Evolutionary conservation across 192 early-diverging fungal species (phyloP).

Genomic region (Endogone sp.): DNA sequence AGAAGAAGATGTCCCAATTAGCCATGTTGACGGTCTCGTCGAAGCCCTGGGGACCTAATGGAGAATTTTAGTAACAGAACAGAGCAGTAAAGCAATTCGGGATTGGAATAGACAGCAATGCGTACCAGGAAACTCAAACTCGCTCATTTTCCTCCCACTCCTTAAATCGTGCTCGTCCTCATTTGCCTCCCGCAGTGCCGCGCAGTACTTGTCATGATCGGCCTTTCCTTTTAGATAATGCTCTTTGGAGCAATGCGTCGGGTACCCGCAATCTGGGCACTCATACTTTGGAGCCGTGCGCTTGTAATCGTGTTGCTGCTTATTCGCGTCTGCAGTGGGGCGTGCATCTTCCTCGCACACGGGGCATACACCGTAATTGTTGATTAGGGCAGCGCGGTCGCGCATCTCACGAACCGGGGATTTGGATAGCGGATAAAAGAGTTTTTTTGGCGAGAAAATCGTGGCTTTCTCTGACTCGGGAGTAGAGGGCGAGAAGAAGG

Average conservation of each 20-base stretch:
- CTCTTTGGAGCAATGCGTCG: conserved; percentile 69
- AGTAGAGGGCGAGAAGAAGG: not conserved
- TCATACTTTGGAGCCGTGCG: conserved; percentile 55
- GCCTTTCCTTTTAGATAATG: conserved; percentile 60
- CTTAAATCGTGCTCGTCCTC: conserved; percentile 79
- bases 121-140: conserved; percentile 76
- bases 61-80: not conserved
- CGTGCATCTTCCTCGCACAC: conserved; percentile 52
- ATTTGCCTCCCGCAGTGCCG: conserved; percentile 60
- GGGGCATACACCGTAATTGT: conserved; percentile 61
- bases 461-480: not conserved
- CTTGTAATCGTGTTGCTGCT: conserved; percentile 25
- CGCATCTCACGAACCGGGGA: conserved; percentile 67
- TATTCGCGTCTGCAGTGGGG: conserved; percentile 1
- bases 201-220: conserved; percentile 55
- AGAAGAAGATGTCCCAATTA: conserved; percentile 75
- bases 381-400: conserved; percentile 57
- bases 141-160: conserved; percentile 66
- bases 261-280: conserved; percentile 76
- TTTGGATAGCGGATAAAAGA: conserved; percentile 68
- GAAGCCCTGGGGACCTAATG: conserved; percentile 50
- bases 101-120: not conserved
- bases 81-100: not conserved
- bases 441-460: conserved; percentile 43
- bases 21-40: conserved; percentile 75